phyloP scores from a whole-genome alignment of 441 rosid species.

The Gossypium gossypioides region DNA sequence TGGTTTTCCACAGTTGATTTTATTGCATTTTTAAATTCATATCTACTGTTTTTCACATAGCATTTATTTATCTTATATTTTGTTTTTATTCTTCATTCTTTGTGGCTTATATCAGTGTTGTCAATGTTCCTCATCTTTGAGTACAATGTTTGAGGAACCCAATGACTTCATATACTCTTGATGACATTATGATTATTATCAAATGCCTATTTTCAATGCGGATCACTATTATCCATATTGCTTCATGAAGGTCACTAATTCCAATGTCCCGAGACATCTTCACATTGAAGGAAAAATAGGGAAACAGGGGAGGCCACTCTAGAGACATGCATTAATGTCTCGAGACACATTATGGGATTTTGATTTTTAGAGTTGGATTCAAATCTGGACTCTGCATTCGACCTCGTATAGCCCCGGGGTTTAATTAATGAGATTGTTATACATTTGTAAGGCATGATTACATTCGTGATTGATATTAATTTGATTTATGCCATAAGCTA shows the following conservation, averaged over 20 bases:
- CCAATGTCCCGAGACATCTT: too few species aligned
- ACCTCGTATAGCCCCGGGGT: too few species aligned
- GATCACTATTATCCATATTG: background rate
- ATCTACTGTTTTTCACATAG: background rate
- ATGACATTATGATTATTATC: background rate
- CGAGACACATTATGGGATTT: too few species aligned
- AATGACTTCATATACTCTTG: background rate
- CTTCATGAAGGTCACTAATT: background rate
- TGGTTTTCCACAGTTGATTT: constrained; percentile 11
- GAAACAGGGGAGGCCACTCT: too few species aligned
- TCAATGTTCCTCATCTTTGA: background rate
- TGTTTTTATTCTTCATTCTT: background rate
- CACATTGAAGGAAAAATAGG: too few species aligned
- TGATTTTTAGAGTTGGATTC: too few species aligned
- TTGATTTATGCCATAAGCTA: background rate
- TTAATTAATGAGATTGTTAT: too few species aligned
- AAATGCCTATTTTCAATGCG: background rate
- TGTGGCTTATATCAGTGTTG: background rate
- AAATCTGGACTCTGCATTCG: too few species aligned
- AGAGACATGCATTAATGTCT: too few species aligned
- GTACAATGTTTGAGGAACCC: background rate
- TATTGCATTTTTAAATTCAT: background rate
- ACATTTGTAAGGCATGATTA: too few species aligned
- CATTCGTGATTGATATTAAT: too few species aligned
- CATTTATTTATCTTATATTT: background rate